Base-by-base conservation (phyloP, 2,329 filamentous ascomycete species). In the Fusarium tjaetaba region DNA sequence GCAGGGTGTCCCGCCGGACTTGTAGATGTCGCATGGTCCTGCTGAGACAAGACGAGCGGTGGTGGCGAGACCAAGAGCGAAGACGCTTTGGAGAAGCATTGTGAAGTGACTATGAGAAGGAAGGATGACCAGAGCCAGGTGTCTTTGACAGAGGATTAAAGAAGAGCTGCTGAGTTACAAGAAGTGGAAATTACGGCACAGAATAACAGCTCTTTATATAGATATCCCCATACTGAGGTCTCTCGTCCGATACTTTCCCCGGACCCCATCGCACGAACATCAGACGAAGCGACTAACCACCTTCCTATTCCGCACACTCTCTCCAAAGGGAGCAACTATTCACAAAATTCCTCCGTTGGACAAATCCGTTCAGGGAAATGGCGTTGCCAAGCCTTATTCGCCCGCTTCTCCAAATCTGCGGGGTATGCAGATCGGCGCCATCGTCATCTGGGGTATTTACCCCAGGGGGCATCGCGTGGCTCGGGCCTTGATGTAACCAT, bases 11-110 rank as follows among this genome's bases (percentile, higher is more conserved):
- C 64, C 64, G 11, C 63, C 69, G 4, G 30, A 46, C 9, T 48
- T 39, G 39, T 71, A 71, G 53, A 71, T 69, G 36, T 71, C 69
- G 11, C 69, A 71, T 30, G 69, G 69, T 16, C 53, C 69, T 20
- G 69, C 69, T 2, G 52, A 11, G 18, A 42, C 69, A 11, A 72
- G 69, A 13, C 56, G 56, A 8, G 46, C 68, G 14, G 43, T 42
- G 14, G 41, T 38, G 22, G 28, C 57, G 2, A 72, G 52, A 32
- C 63, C 34, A 4, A 72, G 32, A n/a, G 38, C n/a, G 16, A 69
- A 26, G 14, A 69, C 46, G 34, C 65, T 68, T 32, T 68, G 48
- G 18, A 63, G 22, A 38, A 68, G 64, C 65, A 68, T 68, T 11
- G 28, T 48, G 4, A 34, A 5, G n/a, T 15, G 18, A 26, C 28